Evolutionary conservation across 2,329 filamentous ascomycete species (phyloP), one percentile per base, ranked within the genome.

Genomic region (Zymoseptoria crescenta): DNA sequence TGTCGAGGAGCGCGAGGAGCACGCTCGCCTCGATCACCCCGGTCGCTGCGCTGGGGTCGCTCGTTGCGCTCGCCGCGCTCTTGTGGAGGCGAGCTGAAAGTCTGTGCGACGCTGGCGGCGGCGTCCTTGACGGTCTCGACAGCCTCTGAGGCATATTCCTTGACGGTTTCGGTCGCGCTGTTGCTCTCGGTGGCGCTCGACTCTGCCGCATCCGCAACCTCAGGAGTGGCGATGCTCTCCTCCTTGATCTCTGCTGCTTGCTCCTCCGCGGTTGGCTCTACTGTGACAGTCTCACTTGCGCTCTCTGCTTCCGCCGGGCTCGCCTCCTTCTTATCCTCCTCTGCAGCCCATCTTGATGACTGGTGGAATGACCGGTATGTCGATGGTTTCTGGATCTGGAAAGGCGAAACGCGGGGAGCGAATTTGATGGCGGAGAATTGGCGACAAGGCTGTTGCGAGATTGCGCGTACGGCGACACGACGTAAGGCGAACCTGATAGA

Each of bases 391-490:
- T 74, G 60, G 3, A 74, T 70, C 53, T 73, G 70, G 60, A 78
- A 72, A 56, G 73, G 72, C 55, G 64, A 62, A 45, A 65, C 57
- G 52, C 61, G 67, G 57, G 57, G 49, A 27, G 41, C 49, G 29
- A 56, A 58, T 55, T 56, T 58, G 13, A 64, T 35, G 56, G 59
- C 52, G 74, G 73, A 59, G 73, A 73, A 64, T 74, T 77, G 48
- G 74, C 73, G 61, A 77, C 65, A 64, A 76, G 69, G 52, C 76
- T 75, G 75, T 55, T 77, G 74, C 35, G 77, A 74, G 59, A 84
- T 67, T 54, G 82, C 78, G 68, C 82, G 81, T 68, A 79, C 75
- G 65, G 83, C 81, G 64, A 80, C 76, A 68, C 81, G 82, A 62
- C 83, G 82, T 65, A 87, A 74, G 64, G 77, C 76, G 74, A 79